Conservation (phyloP, 2,329 filamentous ascomycete species). For the Aphanoascus verrucosus region DNA sequence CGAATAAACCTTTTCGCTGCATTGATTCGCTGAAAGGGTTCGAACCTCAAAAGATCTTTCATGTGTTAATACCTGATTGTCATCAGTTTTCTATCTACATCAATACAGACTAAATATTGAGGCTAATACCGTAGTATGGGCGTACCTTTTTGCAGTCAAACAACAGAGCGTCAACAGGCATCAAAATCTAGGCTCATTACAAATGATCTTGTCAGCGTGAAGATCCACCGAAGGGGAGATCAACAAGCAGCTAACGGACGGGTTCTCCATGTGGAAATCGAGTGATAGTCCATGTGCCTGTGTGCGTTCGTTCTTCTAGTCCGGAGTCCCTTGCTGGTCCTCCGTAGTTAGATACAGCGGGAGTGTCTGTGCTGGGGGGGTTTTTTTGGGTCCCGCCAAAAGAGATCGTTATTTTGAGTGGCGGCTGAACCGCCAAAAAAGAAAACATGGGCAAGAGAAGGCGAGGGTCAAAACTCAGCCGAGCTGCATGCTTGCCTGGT, state of each 20-base stretch:
- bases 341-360: not conserved
- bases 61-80: not conserved
- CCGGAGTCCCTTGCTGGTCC: not conserved
- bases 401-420: conserved; percentile 4
- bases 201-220: too few relatives aligned
- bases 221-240: too few relatives aligned
- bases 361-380: not conserved
- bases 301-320: not conserved
- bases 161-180: too few relatives aligned
- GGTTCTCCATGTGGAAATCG: not conserved
- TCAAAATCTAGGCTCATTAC: too few relatives aligned
- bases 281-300: not conserved
- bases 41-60: not conserved
- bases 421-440: conserved; percentile 16
- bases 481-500: not conserved
- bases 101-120: not conserved
- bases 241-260: too few relatives aligned
- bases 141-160: too few relatives aligned
- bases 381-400: not conserved
- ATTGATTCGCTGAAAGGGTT: not conserved
- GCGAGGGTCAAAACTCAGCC: conserved; percentile 2
- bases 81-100: not conserved
- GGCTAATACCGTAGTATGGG: too few relatives aligned
- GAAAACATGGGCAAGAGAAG: conserved; percentile 7
- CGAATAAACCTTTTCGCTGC: not conserved